phyloP scores from a whole-genome alignment of 345 rosid species.

The Barbarea vulgaris region DNA sequence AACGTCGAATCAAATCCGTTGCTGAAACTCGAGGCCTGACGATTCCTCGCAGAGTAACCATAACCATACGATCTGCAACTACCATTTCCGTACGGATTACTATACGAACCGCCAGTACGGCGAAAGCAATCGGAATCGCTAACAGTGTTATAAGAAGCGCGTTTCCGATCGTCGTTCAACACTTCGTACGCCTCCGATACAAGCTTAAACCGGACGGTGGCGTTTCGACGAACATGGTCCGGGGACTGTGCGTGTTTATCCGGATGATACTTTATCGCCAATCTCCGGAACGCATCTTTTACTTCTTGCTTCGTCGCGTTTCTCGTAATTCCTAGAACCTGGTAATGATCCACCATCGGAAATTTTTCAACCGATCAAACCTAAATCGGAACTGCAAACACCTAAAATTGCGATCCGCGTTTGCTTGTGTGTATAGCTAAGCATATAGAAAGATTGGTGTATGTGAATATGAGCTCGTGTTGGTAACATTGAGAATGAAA shows the following conservation, averaged over 20 bases:
- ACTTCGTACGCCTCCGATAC: slow-evolving; percentile 81
- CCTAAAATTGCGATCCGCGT: not conserved
- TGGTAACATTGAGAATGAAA: not conserved
- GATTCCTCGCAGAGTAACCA: slow-evolving; percentile 33
- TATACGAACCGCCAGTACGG: slow-evolving; percentile 29
- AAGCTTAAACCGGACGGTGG: slow-evolving; percentile 71
- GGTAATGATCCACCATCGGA: slow-evolving; percentile 70
- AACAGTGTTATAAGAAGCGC: slow-evolving; percentile 60
- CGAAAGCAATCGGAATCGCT: slow-evolving; percentile 34
- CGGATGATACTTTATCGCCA: slow-evolving; percentile 78
- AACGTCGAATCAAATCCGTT: slow-evolving; percentile 37
- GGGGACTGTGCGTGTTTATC: slow-evolving; percentile 83
- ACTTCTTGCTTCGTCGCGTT: slow-evolving; percentile 76
- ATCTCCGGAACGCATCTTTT: slow-evolving; percentile 72
- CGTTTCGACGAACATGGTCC: slow-evolving; percentile 49
- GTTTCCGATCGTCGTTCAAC: slow-evolving; percentile 55
- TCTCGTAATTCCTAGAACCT: slow-evolving; percentile 58
- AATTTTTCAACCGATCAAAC: slow-evolving; percentile 20
- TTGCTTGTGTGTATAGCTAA: not conserved
- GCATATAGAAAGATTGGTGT: not conserved
- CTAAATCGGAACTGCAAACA: slow-evolving; percentile 8
- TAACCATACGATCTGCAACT: slow-evolving; percentile 34
- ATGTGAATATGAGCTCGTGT: not conserved
- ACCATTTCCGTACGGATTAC: slow-evolving; percentile 27
- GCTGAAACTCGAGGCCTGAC: slow-evolving; percentile 22